A percentile compares a stretch with the other conserved stretches of the same genome.
Conservation (phyloP, 768 basidiomycete species). For the Lactarius pseudohatsudake region DNA sequence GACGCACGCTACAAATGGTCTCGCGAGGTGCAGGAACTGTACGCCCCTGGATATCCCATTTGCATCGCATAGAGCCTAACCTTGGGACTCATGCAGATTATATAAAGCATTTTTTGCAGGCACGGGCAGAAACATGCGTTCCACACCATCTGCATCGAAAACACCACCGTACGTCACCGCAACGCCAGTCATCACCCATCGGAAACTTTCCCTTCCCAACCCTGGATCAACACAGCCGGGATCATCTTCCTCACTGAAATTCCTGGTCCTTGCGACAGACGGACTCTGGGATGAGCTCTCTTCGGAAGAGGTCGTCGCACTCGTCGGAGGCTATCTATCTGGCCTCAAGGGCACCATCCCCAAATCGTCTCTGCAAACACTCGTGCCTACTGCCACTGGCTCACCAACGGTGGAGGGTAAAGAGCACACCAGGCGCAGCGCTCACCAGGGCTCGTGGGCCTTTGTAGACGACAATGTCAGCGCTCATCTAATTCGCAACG, state of each 20-base stretch:
- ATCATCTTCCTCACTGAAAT: slow-evolving; percentile 49
- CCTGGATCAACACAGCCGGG: slow-evolving; percentile 31
- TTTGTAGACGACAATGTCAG: slow-evolving; percentile 79
- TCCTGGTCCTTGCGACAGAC: slow-evolving; percentile 89
- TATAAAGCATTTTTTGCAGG: slow-evolving; percentile 67
- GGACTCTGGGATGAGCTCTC: slow-evolving; percentile 53
- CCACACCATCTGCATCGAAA: slow-evolving; percentile 61
- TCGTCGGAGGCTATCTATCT: slow-evolving; percentile 79
- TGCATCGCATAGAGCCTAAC: neutral
- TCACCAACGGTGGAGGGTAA: slow-evolving; percentile 65
- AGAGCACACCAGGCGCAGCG: slow-evolving; percentile 40
- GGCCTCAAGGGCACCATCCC: slow-evolving; percentile 66
- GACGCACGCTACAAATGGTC: slow-evolving; percentile 92
- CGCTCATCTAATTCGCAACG: slow-evolving; percentile 85
- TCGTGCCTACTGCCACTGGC: slow-evolving; percentile 58
- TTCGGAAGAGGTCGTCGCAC: slow-evolving; percentile 82
- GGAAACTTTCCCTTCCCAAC: slow-evolving; percentile 58
- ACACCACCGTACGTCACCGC: slow-evolving; percentile 94
- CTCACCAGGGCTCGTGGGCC: slow-evolving; percentile 58
- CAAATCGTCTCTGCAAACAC: slow-evolving; percentile 53
- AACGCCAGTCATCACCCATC: slow-evolving; percentile 77
- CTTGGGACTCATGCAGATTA: slow-evolving; percentile 41
- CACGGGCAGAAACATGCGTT: slow-evolving; percentile 57
- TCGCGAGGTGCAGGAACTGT: slow-evolving; percentile 69
- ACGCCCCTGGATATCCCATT: slow-evolving; percentile 32